Evolutionary conservation across 1,139 yeast species (phyloP).

Genomic region (Sugiyamaella sp.): DNA sequence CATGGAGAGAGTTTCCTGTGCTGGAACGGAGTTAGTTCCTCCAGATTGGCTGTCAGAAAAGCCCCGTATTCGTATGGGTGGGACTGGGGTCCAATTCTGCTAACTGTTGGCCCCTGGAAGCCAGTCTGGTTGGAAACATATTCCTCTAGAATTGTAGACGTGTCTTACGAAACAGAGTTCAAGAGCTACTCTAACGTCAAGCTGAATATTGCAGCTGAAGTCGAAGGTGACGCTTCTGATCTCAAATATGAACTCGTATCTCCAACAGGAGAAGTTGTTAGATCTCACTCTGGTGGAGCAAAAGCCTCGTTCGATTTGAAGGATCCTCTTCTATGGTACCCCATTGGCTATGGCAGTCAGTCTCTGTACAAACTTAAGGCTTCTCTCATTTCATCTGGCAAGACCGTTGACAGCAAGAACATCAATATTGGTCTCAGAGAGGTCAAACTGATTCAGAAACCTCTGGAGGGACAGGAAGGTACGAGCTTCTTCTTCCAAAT

Average conservation of each 20-base stretch:
- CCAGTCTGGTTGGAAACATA: constrained; percentile 46
- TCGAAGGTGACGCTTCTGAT: not conserved
- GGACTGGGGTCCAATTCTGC: constrained; percentile 59
- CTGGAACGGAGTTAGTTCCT: constrained; percentile 48
- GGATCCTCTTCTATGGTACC: constrained; percentile 49
- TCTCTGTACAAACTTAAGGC: constrained; percentile 36
- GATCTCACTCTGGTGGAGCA: not conserved
- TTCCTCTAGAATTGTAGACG: constrained; percentile 30
- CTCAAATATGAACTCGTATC: not conserved
- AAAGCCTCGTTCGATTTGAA: constrained; percentile 24
- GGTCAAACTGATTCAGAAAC: constrained; percentile 47
- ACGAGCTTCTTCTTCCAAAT: constrained; percentile 49
- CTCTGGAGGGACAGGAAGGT: constrained; percentile 42
- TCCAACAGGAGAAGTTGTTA: constrained; percentile 1
- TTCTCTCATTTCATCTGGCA: constrained; percentile 3
- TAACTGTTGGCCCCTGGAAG: constrained; percentile 53
- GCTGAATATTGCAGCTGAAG: constrained; percentile 2
- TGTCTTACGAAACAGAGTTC: constrained; percentile 31
- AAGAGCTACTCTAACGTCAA: not conserved
- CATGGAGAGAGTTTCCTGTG: constrained; percentile 28
- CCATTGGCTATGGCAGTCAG: constrained; percentile 47
- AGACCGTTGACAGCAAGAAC: constrained; percentile 11
- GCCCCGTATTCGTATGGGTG: constrained; percentile 61
- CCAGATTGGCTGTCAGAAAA: constrained; percentile 51
- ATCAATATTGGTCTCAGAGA: constrained; percentile 44